phyloP scores from a whole-genome alignment of 768 basidiomycete genomes.

The Pulveroboletus sp. region DNA sequence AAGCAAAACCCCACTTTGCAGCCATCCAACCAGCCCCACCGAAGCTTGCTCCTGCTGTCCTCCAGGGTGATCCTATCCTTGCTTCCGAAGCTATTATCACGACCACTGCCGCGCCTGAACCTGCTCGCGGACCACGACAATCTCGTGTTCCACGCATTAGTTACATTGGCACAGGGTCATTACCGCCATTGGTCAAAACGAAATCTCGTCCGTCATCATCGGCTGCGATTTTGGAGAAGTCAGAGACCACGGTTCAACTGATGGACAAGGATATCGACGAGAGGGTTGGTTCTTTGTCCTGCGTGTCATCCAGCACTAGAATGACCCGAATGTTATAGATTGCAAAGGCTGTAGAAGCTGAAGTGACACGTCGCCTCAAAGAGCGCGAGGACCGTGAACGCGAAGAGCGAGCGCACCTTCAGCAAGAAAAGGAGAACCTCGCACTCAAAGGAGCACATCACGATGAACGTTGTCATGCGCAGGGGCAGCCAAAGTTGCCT shows the following conservation, averaged over 20 bases:
- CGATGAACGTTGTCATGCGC: conserved; percentile 6
- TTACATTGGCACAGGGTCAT: conserved; percentile 24
- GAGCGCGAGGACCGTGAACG: conserved; percentile 34
- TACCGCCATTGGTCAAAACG: conserved; percentile 19
- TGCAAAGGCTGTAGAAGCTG: conserved; percentile 66
- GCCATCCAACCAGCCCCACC: conserved; percentile 47
- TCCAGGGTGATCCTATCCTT: conserved; percentile 39
- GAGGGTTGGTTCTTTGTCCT: conserved; percentile 38
- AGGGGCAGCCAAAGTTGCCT: conserved; percentile 18
- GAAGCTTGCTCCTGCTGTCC: conserved; percentile 41
- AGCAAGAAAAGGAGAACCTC: conserved; percentile 27
- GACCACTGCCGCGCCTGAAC: conserved; percentile 10
- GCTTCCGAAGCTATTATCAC: conserved; percentile 5
- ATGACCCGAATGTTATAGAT: conserved; percentile 41
- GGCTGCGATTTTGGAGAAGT: conserved; percentile 8
- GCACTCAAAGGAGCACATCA: conserved; percentile 12
- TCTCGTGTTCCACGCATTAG: conserved; percentile 32
- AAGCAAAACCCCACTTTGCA: conserved; percentile 61
- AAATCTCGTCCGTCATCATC: conserved; percentile 19
- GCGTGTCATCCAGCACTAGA: neutral
- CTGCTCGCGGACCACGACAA: conserved; percentile 25
- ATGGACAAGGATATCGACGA: conserved; percentile 74
- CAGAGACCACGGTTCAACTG: conserved; percentile 28
- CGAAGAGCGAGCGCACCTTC: conserved; percentile 28
- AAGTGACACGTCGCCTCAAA: conserved; percentile 63